phyloP scores from a whole-genome alignment of 2,329 filamentous ascomycete species.

The Colletotrichum cuscutae region DNA sequence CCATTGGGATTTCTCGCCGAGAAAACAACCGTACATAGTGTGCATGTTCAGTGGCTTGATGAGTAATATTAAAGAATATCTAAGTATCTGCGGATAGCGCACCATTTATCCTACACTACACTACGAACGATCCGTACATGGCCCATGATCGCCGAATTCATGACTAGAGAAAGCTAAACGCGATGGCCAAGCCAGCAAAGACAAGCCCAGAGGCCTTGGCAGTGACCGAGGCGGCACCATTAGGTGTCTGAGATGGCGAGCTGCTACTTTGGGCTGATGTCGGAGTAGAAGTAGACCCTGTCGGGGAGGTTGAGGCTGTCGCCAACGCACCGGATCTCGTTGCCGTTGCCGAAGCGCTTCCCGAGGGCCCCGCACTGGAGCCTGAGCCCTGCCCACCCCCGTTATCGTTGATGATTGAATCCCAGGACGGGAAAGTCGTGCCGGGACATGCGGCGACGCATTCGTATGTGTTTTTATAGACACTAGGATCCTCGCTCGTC shows the following conservation, averaged over 20 bases:
- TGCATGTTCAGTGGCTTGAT: neutral
- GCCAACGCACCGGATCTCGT: neutral
- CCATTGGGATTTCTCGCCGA: neutral
- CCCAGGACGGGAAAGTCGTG: slow-evolving; percentile 7
- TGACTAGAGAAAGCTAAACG: neutral
- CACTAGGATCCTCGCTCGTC: neutral
- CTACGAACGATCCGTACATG: no score
- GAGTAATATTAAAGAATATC: neutral
- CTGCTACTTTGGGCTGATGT: neutral
- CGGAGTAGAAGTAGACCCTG: neutral
- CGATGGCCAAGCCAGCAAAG: neutral
- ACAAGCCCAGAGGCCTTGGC: neutral
- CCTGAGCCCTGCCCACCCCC: neutral
- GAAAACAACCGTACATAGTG: neutral
- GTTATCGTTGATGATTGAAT: neutral
- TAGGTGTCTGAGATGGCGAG: neutral
- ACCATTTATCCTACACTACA: no score
- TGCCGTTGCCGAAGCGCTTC: neutral
- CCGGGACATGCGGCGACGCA: slow-evolving; percentile 9
- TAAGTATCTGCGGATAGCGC: no score
- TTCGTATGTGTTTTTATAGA: slow-evolving; percentile 14
- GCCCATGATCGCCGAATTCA: neutral
- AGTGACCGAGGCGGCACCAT: neutral
- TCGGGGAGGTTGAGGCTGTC: neutral
- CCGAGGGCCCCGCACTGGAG: neutral